Evolutionary conservation across 441 rosid genomes (phyloP).

Genomic region (Rhodomyrtus psidioides): DNA sequence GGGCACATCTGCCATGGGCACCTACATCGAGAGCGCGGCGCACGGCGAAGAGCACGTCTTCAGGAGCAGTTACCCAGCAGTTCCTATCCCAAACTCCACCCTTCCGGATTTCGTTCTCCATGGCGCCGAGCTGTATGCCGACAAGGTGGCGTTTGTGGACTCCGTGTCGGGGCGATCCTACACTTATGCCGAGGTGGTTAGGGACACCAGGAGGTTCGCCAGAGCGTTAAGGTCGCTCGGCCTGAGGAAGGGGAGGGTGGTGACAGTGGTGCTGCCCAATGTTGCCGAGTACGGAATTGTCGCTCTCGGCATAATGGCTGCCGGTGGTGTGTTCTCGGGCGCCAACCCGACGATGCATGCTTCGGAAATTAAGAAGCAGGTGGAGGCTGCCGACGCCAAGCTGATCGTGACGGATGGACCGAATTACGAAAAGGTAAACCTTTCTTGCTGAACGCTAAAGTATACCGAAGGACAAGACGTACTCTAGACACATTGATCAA

Average conservation of each 20-base stretch:
- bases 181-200: constrained; percentile 56
- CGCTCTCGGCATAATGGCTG: constrained; percentile 80
- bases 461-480: background rate
- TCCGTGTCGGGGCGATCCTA: constrained; percentile 57
- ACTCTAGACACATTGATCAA: background rate
- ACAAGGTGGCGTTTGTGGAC: constrained; percentile 79
- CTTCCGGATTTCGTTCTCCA: constrained; percentile 80
- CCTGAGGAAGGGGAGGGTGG: constrained; percentile 67
- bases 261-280: constrained; percentile 74
- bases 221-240: constrained; percentile 77
- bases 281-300: constrained; percentile 75
- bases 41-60: constrained; percentile 42
- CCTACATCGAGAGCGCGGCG: background rate
- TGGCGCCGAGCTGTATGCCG: constrained; percentile 53
- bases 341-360: constrained; percentile 70
- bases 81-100: constrained; percentile 56
- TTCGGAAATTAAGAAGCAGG: constrained; percentile 77
- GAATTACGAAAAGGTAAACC: constrained; percentile 55
- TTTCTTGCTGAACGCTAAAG: background rate
- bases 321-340: constrained; percentile 84
- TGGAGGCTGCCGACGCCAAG: constrained; percentile 68
- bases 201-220: constrained; percentile 61
- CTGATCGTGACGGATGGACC: constrained; percentile 53
- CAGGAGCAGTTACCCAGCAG: constrained; percentile 49
- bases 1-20: background rate